A percentile compares a stretch with the other conserved stretches of the same genome.
Evolutionary conservation across 441 rosid genomes (phyloP).

Genomic region (Populus tomentosa): DNA sequence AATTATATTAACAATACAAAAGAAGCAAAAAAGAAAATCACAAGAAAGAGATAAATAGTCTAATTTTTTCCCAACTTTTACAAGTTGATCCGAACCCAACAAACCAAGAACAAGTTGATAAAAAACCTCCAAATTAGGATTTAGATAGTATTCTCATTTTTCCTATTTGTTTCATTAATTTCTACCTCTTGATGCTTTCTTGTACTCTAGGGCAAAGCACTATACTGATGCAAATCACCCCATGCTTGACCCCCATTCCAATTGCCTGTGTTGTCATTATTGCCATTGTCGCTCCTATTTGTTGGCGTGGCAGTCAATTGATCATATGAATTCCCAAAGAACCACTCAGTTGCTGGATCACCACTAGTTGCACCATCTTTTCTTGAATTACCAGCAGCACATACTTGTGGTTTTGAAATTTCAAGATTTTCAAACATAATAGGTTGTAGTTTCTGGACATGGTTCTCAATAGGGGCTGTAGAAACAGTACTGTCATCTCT

Average conservation of each 20-base stretch:
- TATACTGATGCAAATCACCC: constrained; percentile 63
- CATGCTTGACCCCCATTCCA: constrained; percentile 66
- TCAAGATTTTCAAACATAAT: constrained; percentile 69
- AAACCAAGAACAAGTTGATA: background rate
- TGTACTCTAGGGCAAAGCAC: constrained; percentile 54
- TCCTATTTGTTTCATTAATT: background rate
- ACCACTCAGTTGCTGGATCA: constrained; percentile 64
- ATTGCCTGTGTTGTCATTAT: constrained; percentile 28
- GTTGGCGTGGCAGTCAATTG: constrained; percentile 41
- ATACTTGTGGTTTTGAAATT: constrained; percentile 32
- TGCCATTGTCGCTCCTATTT: constrained; percentile 33
- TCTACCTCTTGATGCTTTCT: constrained; percentile 6
- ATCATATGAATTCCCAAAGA: constrained; percentile 69
- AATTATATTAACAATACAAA: constrained; percentile 1
- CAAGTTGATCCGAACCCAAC: constrained; percentile 21
- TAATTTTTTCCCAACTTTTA: constrained; percentile 16
- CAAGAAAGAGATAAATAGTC: constrained; percentile 1
- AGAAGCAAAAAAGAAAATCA: constrained; percentile 6
- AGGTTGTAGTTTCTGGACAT: constrained; percentile 56
- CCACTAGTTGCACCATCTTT: constrained; percentile 29
- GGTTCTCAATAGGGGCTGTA: constrained; percentile 36
- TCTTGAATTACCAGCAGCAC: constrained; percentile 38
- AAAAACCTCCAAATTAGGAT: constrained; percentile 20
- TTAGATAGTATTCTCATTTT: constrained; percentile 16
- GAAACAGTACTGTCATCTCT: constrained; percentile 32